phyloP scores from a whole-genome alignment of 495 filamentous ascomycete species.

The Hypoxylon fuscum region DNA sequence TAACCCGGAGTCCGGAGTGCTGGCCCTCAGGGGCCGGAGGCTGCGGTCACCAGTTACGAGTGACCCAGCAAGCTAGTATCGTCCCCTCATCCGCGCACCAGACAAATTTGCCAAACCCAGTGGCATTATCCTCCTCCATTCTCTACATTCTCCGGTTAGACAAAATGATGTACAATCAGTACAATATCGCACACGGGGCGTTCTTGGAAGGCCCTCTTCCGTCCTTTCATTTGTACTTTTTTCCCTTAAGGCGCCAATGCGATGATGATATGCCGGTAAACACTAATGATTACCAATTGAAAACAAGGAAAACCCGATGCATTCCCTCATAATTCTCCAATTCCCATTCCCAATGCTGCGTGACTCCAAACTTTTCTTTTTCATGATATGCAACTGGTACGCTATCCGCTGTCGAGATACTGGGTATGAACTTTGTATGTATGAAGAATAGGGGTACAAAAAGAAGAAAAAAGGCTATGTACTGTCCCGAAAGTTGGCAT shows the following conservation, averaged over 20 bases:
- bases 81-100: slow-evolving; percentile 35
- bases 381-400: slow-evolving; percentile 30
- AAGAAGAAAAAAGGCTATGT: slow-evolving; percentile 22
- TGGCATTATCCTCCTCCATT: slow-evolving; percentile 7
- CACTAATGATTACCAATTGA: slow-evolving; percentile 23
- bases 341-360: slow-evolving; percentile 22
- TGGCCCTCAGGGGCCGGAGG: slow-evolving; percentile 25
- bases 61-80: slow-evolving; percentile 25
- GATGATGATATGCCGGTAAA: slow-evolving; percentile 26
- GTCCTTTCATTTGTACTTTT: slow-evolving; percentile 4
- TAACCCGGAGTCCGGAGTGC: slow-evolving; percentile 6
- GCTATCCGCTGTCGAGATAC: slow-evolving; percentile 24
- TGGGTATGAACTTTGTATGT: slow-evolving; percentile 18
- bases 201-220: slow-evolving; percentile 11
- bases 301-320: slow-evolving; percentile 2
- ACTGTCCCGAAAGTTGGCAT: slow-evolving; percentile 26
- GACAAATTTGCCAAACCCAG: slow-evolving; percentile 19
- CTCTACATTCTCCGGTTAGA: not conserved
- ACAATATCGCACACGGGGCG: slow-evolving; percentile 30
- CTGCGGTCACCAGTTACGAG: slow-evolving; percentile 22
- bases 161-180: slow-evolving; percentile 35
- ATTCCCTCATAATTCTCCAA: not conserved
- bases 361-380: slow-evolving; percentile 27
- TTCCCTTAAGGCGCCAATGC: slow-evolving; percentile 23
- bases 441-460: slow-evolving; percentile 20